These are phyloP conservation scores for Colletotrichum magnum DNA, from an alignment of 2,329 filamentous ascomycete species.

Conservation along the genomic window DNA sequence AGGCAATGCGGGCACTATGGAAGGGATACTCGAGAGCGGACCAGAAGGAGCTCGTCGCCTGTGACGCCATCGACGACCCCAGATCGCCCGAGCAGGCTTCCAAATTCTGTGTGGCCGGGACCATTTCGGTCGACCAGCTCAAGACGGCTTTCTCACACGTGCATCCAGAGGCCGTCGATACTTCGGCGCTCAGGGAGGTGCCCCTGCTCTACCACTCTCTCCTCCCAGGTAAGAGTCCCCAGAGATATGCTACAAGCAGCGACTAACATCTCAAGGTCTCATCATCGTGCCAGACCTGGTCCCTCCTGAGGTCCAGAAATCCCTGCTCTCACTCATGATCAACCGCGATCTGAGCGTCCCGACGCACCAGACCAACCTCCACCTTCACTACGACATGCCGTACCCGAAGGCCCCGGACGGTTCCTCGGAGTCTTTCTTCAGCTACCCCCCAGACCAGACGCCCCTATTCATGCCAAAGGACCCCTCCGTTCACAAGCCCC, in stretches of 20 bases:
- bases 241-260: background rate
- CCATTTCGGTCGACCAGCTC: slow-evolving; percentile 59
- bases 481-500: slow-evolving; percentile 78
- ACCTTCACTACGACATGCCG: slow-evolving; percentile 81
- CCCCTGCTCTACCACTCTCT: slow-evolving; percentile 75
- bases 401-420: slow-evolving; percentile 59
- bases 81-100: slow-evolving; percentile 53
- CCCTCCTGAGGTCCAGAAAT: slow-evolving; percentile 76
- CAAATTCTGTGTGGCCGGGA: slow-evolving; percentile 61
- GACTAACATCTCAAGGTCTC: slow-evolving; percentile 72
- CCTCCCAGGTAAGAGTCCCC: slow-evolving; percentile 73
- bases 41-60: slow-evolving; percentile 62
- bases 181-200: slow-evolving; percentile 52
- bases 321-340: slow-evolving; percentile 80
- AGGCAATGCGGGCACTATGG: slow-evolving; percentile 78
- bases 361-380: slow-evolving; percentile 88
- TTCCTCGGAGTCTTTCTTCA: slow-evolving; percentile 66
- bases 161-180: slow-evolving; percentile 49
- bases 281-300: slow-evolving; percentile 83
- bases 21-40: slow-evolving; percentile 79
- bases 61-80: slow-evolving; percentile 69
- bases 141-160: slow-evolving; percentile 60
- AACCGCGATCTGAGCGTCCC: slow-evolving; percentile 82
- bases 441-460: slow-evolving; percentile 61
- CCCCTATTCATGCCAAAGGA: slow-evolving; percentile 78